Evolutionary conservation across 208 protist genomes (phyloP).

Genomic region (Acanthamoeba royreba): DNA sequence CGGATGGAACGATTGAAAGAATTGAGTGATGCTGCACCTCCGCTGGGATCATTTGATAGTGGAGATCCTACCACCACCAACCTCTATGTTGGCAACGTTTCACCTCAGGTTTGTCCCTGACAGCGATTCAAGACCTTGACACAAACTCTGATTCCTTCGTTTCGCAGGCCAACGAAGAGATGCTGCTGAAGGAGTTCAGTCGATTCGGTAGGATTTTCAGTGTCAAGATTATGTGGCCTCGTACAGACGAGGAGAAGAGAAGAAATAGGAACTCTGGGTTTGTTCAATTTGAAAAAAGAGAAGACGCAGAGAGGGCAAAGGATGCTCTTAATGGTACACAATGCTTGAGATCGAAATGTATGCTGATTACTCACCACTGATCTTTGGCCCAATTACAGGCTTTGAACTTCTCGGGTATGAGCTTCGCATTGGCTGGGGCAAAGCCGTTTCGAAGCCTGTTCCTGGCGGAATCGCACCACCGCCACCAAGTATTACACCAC

Average conservation of each 20-base stretch:
- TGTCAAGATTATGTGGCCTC: conserved; percentile 68
- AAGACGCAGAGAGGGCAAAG: conserved; percentile 9
- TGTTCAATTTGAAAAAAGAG: conserved; percentile 2
- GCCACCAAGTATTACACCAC: not conserved
- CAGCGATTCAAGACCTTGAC: not conserved
- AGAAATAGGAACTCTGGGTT: conserved; percentile 58
- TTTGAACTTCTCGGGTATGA: conserved; percentile 26
- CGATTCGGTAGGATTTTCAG: conserved; percentile 37
- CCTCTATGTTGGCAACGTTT: conserved; percentile 64
- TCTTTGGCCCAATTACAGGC: not conserved
- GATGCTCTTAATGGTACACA: not conserved
- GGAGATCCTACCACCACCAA: conserved; percentile 58
- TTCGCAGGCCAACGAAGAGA: conserved; percentile 42
- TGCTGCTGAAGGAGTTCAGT: conserved; percentile 50
- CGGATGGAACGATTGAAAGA: not conserved
- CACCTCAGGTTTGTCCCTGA: not conserved
- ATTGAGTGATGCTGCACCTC: not conserved
- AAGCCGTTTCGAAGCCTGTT: conserved; percentile 2
- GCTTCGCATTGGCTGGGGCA: conserved; percentile 67
- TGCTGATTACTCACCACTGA: not conserved
- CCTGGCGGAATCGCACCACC: not conserved
- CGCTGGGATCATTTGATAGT: not conserved
- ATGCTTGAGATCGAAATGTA: not conserved
- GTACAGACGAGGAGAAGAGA: conserved; percentile 56
- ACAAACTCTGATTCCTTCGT: not conserved